Conservation (phyloP, 148 eudicot species). For the Chenopodium formosanum region DNA sequence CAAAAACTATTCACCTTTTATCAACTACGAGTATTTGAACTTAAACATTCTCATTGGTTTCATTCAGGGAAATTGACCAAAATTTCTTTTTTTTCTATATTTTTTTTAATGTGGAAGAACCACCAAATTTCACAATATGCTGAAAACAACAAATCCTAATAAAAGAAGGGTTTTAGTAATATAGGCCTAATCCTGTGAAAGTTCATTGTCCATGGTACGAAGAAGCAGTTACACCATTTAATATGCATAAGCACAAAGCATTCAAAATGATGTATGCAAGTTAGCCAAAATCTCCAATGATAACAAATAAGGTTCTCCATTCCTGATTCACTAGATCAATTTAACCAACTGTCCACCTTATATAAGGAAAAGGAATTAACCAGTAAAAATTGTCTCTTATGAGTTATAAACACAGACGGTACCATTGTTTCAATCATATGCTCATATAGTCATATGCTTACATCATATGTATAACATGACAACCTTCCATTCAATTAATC, state of each 20-base stretch:
- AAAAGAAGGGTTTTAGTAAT: background rate
- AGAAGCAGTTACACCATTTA: background rate
- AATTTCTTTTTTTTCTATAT: background rate
- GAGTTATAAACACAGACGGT: background rate
- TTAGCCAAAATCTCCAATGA: background rate
- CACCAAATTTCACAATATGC: too few relatives aligned
- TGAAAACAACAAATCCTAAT: background rate
- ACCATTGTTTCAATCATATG: background rate
- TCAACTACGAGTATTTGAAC: background rate
- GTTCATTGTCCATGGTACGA: background rate
- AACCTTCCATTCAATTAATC: background rate
- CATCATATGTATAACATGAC: background rate
- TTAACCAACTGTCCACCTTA: background rate
- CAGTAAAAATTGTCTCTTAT: background rate
- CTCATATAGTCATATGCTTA: too few relatives aligned
- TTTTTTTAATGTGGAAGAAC: too few relatives aligned
- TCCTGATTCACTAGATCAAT: background rate
- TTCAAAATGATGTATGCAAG: background rate
- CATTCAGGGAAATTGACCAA: background rate
- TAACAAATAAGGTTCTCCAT: background rate
- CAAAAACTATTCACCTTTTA: background rate
- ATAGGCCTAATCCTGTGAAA: background rate
- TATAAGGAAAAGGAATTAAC: background rate
- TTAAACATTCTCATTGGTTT: background rate
- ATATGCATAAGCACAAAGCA: constrained; percentile 3